Evolutionary conservation across 148 eudicot species (phyloP), one percentile per base, ranked within the genome.

Genomic region (Chenopodium berlandieri): DNA sequence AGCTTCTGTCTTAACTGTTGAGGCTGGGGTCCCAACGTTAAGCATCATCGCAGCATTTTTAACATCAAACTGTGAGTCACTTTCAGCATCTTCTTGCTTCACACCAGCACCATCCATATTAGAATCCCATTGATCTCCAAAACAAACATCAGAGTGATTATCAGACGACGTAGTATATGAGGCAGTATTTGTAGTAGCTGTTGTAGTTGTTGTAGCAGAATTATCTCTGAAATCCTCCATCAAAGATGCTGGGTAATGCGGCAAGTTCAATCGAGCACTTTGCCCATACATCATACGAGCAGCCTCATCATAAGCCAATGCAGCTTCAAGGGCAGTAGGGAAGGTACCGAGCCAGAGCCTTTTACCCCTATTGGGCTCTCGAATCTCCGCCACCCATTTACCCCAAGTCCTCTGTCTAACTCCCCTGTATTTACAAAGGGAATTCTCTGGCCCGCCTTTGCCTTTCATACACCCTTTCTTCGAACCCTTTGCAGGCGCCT

Each of bases 391-490:
- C 65, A 94, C 98, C 98, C 98, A 94, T 88, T 91, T 94, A 6
- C 98, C 98, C 98, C 97, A 94, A 40, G 90, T 90, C 78, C 98
- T 88, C 78, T 94, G 98, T 78, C 98, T 88, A 47, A 94, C 98
- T 6, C 98, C 97, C 63, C 98, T 86, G 64, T 84, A 94, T 7
- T 84, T 89, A 80, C 89, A 85, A 0, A 70, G 80, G 0, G 91
- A 44, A 72, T 94, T 94, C 1, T 94, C 95, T 0, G 97, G 98
- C 4, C 98, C 98, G 2, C 98, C 98, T 90, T 93, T 94, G 0
- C 98, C 98, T 78, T 89, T 93, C 98, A 95, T 95, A 83, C 98
- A 93, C 11, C 98, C 98, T 69, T 95, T 95, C 75, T 90, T 95
- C 5, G 98, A 95, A 30, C 98, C 98, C 78, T 92, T 95, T 1